Evolutionary conservation across 805 yeast genomes (phyloP), one percentile per base, ranked within the genome.

Genomic region (Torulaspora maleeae): DNA sequence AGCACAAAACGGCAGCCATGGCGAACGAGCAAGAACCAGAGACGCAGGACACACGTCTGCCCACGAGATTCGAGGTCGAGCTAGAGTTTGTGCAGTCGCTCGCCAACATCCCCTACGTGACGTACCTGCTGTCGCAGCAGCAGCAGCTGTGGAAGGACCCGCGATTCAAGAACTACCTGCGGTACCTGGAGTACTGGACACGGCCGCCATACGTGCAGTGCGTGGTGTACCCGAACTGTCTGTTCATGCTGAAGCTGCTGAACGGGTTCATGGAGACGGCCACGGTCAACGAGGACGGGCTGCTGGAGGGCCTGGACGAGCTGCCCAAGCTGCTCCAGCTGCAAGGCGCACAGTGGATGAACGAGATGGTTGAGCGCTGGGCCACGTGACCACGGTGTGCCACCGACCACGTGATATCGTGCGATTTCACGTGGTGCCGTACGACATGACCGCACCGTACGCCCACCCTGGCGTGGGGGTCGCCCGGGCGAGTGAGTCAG

Each of bases 161-260:
- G 2, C 75, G 76, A 41, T 90, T 91, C 55, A 70, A 88, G 27
- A 78, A 79, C 48, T 91, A 91, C 60, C 68, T 91, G 49, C 74
- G 80, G 22, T 91, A 91, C 60, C 71, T 91, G 41, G 87, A 83
- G 59, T 89, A 91, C 71, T 90, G 97, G 97, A 60, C 77, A 86
- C 30, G 77, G 73, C 66, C 86, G 72, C 67, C 71, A 80, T 53
- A 93, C 83, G 59, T 77, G 22, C 64, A 59, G 42, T 60, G 64
- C 44, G 55, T 58, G 5, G 74, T 75, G 16, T 85, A 87, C 59
- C 98, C 99, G 2, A 86, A 91, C 63, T 84, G 96, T 61, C 72
- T 91, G 12, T 93, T 87, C 59, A 77, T 91, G 27, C 70, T 91
- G 49, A 79, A 86, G 16, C 67, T 89, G 44, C 70, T 77, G 34